Evolutionary conservation across 306 rosid species (phyloP), one percentile per base, ranked within the genome.

Genomic region (Glycine soja): DNA sequence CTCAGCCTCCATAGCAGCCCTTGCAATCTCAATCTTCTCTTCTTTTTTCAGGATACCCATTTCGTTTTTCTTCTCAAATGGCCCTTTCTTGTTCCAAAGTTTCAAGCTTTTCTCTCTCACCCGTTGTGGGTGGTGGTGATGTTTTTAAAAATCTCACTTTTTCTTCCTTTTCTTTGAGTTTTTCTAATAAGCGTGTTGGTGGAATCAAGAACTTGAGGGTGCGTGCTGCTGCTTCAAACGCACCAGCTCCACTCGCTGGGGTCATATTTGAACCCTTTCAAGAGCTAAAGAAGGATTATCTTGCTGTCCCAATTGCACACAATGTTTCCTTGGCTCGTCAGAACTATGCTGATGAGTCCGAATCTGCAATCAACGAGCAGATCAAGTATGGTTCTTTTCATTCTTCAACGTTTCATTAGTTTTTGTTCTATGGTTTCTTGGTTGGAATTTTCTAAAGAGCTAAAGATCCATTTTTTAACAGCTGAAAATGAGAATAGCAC

Each of bases 241-340:
- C 75, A 11, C 13, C 77, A 2, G 68, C 66, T 9, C 4, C 75
- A 2, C 32, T 83, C 42, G 56, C 83, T 6, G 78, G 86, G 7
- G 80, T 87, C 9, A 30, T 81, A n/a, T 89, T 89, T 64, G 74
- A 84, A 46, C 92, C 92, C 3, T 89, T 86, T 82, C 74, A 82
- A 52, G 92, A 89, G 70, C 81, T 89, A 9, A 86, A 84, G 66
- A 89, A 82, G 48, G 83, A 77, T 0, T 32, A 11, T 7, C 80
- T 80, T 69, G 59, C 82, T 81, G 81, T 85, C 45, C 90, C 92
- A 0, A 6, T 84, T 0, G 42, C 65, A 0, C 66, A 58, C 0
- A 59, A 80, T n/a, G 92, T 86, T 74, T 82, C 92, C 2, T 0
- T 86, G 58, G 90, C 90, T 82, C 92, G 90, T 24, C 92, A 82